Conservation (phyloP, 768 basidiomycete genomes). For the Kwoniella botswanensis region DNA sequence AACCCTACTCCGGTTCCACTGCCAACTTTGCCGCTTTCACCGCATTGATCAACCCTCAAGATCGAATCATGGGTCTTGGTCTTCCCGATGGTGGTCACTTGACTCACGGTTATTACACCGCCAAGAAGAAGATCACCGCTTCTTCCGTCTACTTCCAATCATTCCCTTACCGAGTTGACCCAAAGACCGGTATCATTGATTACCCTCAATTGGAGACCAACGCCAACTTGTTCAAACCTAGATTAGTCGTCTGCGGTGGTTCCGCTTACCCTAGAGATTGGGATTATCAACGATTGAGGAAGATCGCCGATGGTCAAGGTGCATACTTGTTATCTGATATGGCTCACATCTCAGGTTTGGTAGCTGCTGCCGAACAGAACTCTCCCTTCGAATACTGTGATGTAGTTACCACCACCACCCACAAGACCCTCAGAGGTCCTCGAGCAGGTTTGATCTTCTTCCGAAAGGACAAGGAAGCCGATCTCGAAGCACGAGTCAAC, state of each 20-base stretch:
- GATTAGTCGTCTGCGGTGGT: slow-evolving; percentile 93
- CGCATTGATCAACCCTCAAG: slow-evolving; percentile 93
- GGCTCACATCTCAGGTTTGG: slow-evolving; percentile 93
- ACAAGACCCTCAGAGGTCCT: slow-evolving; percentile 98
- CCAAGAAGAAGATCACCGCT: slow-evolving; percentile 99
- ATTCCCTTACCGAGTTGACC: slow-evolving; percentile 80
- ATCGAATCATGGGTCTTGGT: slow-evolving; percentile 98
- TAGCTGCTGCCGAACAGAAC: slow-evolving; percentile 87
- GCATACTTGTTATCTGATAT: slow-evolving; percentile 96
- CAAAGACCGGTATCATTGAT: slow-evolving; percentile 84
- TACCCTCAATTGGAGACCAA: slow-evolving; percentile 78
- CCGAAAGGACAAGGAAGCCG: slow-evolving; percentile 85
- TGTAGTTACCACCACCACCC: slow-evolving; percentile 97
- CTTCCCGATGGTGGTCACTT: slow-evolving; percentile 97
- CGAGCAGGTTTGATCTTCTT: slow-evolving; percentile 99
- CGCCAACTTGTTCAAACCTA: slow-evolving; percentile 93
- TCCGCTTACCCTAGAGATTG: slow-evolving; percentile 98
- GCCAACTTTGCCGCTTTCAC: slow-evolving; percentile 98
- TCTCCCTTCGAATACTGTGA: slow-evolving; percentile 96
- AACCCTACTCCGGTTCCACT: slow-evolving; percentile 84
- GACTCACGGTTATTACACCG: slow-evolving; percentile 97
- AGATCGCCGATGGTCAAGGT: slow-evolving; percentile 82
- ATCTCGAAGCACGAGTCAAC: slow-evolving; percentile 96
- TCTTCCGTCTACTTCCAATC: slow-evolving; percentile 99
- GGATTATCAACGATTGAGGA: slow-evolving; percentile 85